phyloP scores from a whole-genome alignment of 2,329 filamentous ascomycete genomes.

The Huntiella decipiens region DNA sequence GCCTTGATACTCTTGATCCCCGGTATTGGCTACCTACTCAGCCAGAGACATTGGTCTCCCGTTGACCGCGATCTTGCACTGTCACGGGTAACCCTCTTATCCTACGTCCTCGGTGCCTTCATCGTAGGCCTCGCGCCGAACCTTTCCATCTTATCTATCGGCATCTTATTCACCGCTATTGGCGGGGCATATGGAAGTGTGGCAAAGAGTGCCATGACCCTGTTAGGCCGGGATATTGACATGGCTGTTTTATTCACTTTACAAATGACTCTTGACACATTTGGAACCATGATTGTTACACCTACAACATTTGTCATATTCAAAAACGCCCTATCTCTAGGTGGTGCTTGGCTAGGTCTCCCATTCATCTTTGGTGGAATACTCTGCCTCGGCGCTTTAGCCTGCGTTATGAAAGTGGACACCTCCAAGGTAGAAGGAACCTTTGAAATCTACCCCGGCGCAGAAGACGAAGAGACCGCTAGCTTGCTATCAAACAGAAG shows the following conservation, averaged over 20 bases:
- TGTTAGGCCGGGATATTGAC: slow-evolving; percentile 6
- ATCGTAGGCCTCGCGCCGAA: slow-evolving; percentile 1
- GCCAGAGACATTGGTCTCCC: background rate
- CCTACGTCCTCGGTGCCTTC: background rate
- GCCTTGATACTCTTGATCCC: slow-evolving; percentile 3
- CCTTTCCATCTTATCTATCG: background rate
- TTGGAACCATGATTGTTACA: background rate
- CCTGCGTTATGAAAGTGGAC: background rate
- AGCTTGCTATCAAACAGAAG: background rate
- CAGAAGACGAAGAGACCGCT: background rate
- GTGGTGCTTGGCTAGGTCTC: slow-evolving; percentile 1
- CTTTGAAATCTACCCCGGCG: too few species aligned
- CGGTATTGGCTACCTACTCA: background rate
- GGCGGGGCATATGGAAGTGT: slow-evolving; percentile 3
- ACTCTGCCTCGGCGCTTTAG: background rate
- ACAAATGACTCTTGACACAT: slow-evolving; percentile 3
- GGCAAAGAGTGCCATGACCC: slow-evolving; percentile 11
- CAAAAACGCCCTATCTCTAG: background rate
- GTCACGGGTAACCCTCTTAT: slow-evolving; percentile 7
- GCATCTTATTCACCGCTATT: slow-evolving; percentile 2
- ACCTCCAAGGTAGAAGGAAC: too few species aligned
- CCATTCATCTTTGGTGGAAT: slow-evolving; percentile 1
- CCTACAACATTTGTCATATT: background rate
- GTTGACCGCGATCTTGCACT: slow-evolving; percentile 6
- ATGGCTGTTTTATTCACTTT: slow-evolving; percentile 10